A percentile compares a stretch with the other conserved stretches of the same genome.
phyloP scores from a whole-genome alignment of 2,329 filamentous ascomycete species.

The Hawksworthiomyces lignivorus region DNA sequence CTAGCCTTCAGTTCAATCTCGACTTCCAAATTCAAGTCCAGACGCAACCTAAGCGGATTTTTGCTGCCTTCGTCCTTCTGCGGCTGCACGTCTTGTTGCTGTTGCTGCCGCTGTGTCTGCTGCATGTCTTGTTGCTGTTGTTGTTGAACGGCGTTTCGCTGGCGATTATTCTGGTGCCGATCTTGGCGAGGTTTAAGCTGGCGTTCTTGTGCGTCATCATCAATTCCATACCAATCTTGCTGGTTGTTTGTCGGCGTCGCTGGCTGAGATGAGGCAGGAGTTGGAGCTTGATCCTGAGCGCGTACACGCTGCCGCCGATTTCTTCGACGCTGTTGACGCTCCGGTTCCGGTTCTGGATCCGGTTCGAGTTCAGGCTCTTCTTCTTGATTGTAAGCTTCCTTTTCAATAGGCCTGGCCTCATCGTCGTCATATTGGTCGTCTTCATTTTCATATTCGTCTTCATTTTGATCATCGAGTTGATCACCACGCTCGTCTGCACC shows the following conservation, averaged over 20 bases:
- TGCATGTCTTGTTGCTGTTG: conserved; percentile 17
- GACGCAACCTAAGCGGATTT: conserved; percentile 59
- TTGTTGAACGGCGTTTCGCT: conserved; percentile 16
- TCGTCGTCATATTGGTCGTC: conserved; percentile 14
- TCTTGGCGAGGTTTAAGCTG: conserved; percentile 16
- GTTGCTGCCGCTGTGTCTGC: conserved; percentile 16
- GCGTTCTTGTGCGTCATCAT: conserved; percentile 18
- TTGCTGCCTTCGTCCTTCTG: conserved; percentile 29
- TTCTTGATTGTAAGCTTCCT: conserved; percentile 26
- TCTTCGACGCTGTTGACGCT: conserved; percentile 57
- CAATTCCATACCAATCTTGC: conserved; percentile 24
- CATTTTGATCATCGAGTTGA: conserved; percentile 13
- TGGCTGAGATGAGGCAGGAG: conserved; percentile 21
- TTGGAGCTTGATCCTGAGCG: conserved; percentile 27
- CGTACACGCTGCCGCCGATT: conserved; percentile 25
- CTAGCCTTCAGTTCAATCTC: conserved; percentile 74
- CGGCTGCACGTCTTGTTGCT: conserved; percentile 21
- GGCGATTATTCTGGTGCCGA: conserved; percentile 1
- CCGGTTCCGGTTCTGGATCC: conserved; percentile 59
- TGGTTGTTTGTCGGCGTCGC: conserved; percentile 25
- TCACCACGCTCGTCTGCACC: conserved; percentile 15
- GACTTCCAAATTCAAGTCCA: conserved; percentile 71
- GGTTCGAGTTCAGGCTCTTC: conserved; percentile 43
- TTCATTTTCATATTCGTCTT: conserved; percentile 12
- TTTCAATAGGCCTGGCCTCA: not conserved